Evolutionary conservation across 2,329 filamentous ascomycete genomes (phyloP), one percentile per base, ranked within the genome.

Genomic region (Cladosporium austrohemisphaericum): DNA sequence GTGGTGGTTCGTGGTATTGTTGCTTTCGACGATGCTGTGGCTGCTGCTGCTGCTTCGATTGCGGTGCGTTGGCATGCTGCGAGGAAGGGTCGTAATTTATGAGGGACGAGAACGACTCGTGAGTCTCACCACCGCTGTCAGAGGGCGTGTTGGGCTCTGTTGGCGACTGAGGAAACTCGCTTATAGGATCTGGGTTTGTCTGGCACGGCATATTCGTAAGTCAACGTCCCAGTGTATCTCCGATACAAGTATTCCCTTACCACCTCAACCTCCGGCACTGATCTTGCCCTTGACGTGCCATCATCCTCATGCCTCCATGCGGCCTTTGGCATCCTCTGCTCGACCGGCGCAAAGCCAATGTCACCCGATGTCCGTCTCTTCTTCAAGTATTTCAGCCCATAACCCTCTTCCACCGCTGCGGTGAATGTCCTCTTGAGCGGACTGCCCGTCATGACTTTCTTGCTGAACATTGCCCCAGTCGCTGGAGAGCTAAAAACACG

Each of bases 11-110:
- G 8, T 23, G 36, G 13, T 38, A 19, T 19, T 35, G 18, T 18
- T 43, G 8, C 6, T 36, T 22, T 28, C n/a, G 25, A 13, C 41
- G 20, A 11, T 44, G 36, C 13, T 36, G 19, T n/a, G n/a, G 19
- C 43, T 47, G 43, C 14, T 11, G 28, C 9, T 37, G 33, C n/a
- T 28, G 18, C 33, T n/a, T 47, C 23, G 35, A 11, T 31, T 20
- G 28, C 5, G 28, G 18, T n/a, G 16, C 22, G 11, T 9, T 4
- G 10, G 26, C 19, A 41, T 64, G 61, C 51, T 72, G 71, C 37
- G 68, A 73, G 13, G 68, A 71, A 5, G 68, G 64, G 32, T 71
- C 68, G 60, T 72, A 76, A 55, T 76, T 69, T 56, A 76, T 68
- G 26, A 74, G 61, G 9, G 69, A 70, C 13, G 73, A 75, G 58